Conservation (phyloP, 2,329 filamentous ascomycete genomes). For the Aureobasidium sp. region DNA sequence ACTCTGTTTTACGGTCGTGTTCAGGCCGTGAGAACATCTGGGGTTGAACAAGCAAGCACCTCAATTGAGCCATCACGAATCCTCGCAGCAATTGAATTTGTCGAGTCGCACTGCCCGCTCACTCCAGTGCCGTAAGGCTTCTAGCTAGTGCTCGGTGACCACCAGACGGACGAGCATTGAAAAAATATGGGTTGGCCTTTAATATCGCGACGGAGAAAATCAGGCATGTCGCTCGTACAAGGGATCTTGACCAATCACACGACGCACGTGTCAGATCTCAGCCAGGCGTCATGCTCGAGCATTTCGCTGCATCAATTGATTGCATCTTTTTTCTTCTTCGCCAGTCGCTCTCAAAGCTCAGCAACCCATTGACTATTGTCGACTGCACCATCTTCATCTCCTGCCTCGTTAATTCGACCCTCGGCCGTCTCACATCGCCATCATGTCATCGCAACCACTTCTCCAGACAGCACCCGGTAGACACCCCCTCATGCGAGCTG, state of each 20-base stretch:
- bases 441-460: constrained; percentile 93
- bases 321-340: constrained; percentile 22
- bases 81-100: background rate
- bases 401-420: background rate
- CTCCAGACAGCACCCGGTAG: constrained; percentile 88
- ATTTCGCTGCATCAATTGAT: constrained; percentile 12
- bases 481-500: constrained; percentile 20
- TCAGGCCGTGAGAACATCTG: background rate
- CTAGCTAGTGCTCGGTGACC: background rate
- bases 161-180: background rate
- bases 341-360: constrained; percentile 7
- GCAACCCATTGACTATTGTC: constrained; percentile 4
- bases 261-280: background rate
- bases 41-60: background rate
- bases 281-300: background rate
- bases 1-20: background rate
- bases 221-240: background rate
- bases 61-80: background rate
- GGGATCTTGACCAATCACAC: constrained; percentile 15
- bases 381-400: background rate
- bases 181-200: background rate
- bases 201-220: background rate
- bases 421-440: constrained; percentile 24
- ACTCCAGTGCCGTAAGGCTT: background rate
- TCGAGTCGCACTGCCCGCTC: background rate